Evolutionary conservation across 352 stramenopile genomes (phyloP).

Genomic region (Phytophthora tentaculata): DNA sequence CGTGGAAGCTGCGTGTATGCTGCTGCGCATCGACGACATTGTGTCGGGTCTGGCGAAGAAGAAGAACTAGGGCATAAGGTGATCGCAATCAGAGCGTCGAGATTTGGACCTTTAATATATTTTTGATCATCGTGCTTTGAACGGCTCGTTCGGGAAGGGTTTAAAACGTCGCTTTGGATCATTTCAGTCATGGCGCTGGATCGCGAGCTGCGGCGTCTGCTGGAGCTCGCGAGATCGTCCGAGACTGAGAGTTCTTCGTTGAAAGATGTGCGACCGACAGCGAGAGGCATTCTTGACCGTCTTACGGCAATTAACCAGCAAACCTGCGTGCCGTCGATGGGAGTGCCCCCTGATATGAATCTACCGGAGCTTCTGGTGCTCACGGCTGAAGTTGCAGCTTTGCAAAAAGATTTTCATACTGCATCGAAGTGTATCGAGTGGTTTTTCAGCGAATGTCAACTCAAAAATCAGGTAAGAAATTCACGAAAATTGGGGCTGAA

Average conservation of each 20-base stretch:
- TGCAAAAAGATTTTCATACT: slow-evolving; percentile 70
- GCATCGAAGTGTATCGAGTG: slow-evolving; percentile 63
- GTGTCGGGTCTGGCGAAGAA: slow-evolving; percentile 98
- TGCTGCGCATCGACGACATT: slow-evolving; percentile 99
- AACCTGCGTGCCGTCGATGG: slow-evolving; percentile 39
- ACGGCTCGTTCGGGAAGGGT: no score
- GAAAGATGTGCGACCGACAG: slow-evolving; percentile 36
- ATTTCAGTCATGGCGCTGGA: slow-evolving; percentile 54
- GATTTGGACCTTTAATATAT: slow-evolving; percentile 80
- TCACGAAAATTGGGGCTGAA: neutral
- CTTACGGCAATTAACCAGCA: slow-evolving; percentile 44
- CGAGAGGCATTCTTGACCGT: slow-evolving; percentile 44
- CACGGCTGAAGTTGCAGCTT: slow-evolving; percentile 70
- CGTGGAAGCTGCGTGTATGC: slow-evolving; percentile 98
- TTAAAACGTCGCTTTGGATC: slow-evolving; percentile 21
- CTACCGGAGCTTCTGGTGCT: slow-evolving; percentile 81
- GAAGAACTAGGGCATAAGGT: slow-evolving; percentile 67
- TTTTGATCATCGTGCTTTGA: slow-evolving; percentile 46
- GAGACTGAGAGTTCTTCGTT: slow-evolving; percentile 28
- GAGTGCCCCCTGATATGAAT: slow-evolving; percentile 36
- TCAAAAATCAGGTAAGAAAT: slow-evolving; percentile 78
- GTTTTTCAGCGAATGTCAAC: slow-evolving; percentile 67
- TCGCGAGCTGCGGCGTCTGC: slow-evolving; percentile 54
- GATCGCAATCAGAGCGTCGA: slow-evolving; percentile 15
- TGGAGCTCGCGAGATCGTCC: slow-evolving; percentile 48